phyloP scores from a whole-genome alignment of 148 eudicot genomes.

The Polygonum maritimum region DNA sequence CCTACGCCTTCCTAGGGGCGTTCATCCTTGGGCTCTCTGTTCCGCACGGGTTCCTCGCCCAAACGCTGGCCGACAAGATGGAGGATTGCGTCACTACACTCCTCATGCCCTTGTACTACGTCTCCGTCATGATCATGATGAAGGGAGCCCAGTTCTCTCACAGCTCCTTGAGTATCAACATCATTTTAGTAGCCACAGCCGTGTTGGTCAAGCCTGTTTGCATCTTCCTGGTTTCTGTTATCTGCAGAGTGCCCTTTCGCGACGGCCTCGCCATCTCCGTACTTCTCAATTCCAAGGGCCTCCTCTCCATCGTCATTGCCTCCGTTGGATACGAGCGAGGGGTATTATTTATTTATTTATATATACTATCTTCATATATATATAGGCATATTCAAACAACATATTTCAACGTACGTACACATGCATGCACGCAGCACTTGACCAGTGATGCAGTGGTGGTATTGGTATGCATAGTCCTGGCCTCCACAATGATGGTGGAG shows the following conservation, averaged over 20 bases:
- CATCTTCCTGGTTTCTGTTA: constrained; percentile 2
- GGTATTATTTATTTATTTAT: constrained; percentile 18
- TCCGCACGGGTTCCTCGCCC: constrained; percentile 35
- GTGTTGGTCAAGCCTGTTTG: constrained; percentile 20
- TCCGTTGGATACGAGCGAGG: constrained; percentile 30
- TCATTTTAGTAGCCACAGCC: constrained; percentile 5
- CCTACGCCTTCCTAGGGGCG: constrained; percentile 48
- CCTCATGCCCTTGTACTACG: constrained; percentile 51
- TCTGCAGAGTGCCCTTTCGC: not conserved
- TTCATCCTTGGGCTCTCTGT: constrained; percentile 44
- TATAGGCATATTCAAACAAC: not conserved
- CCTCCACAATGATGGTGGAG: constrained; percentile 36
- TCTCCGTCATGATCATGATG: constrained; percentile 21
- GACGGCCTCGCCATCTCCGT: constrained; percentile 37
- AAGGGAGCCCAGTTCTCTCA: not conserved
- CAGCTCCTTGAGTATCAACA: not conserved
- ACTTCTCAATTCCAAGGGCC: constrained; percentile 41
- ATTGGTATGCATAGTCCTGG: constrained; percentile 23
- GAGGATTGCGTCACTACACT: constrained; percentile 49
- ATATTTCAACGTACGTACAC: not conserved
- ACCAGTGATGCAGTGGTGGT: constrained; percentile 17
- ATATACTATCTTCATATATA: constrained; percentile 15
- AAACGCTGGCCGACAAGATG: constrained; percentile 32
- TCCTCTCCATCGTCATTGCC: constrained; percentile 34
- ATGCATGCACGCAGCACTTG: constrained; percentile 16